phyloP scores from a whole-genome alignment of 192 early-diverging fungal species.

The Coemansia asiatica region DNA sequence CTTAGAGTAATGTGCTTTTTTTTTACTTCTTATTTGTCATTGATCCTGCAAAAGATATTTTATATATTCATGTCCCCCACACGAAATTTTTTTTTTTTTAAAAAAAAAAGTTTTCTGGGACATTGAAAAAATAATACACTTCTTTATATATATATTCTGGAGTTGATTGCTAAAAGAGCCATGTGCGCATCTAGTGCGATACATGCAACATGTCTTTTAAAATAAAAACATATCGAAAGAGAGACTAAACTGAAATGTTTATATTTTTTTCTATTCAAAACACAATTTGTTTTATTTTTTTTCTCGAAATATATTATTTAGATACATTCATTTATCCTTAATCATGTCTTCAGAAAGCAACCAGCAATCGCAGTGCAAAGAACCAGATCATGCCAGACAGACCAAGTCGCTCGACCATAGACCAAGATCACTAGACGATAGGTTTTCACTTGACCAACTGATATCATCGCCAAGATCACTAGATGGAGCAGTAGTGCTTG shows the following conservation, averaged over 20 bases:
- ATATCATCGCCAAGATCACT: constrained; percentile 9
- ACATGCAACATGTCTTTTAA: background rate
- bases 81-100: constrained; percentile 10
- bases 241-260: too few species aligned
- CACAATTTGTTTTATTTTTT: background rate
- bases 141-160: too few species aligned
- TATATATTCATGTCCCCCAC: too few species aligned
- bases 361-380: background rate
- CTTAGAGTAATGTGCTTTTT: background rate
- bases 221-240: too few species aligned
- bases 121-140: too few species aligned
- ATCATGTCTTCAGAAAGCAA: constrained; percentile 1
- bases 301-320: background rate
- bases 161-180: too few species aligned
- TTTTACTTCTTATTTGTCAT: background rate
- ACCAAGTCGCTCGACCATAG: background rate
- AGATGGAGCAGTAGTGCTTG: constrained; percentile 19
- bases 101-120: background rate
- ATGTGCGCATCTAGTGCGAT: background rate
- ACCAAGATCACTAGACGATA: background rate
- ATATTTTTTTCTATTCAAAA: too few species aligned
- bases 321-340: background rate
- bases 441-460: background rate
- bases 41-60: too few species aligned
- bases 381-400: background rate